A percentile compares a stretch with the other conserved stretches of the same genome.
phyloP scores from a whole-genome alignment of 306 rosid genomes.

The Dryas octopetala region DNA sequence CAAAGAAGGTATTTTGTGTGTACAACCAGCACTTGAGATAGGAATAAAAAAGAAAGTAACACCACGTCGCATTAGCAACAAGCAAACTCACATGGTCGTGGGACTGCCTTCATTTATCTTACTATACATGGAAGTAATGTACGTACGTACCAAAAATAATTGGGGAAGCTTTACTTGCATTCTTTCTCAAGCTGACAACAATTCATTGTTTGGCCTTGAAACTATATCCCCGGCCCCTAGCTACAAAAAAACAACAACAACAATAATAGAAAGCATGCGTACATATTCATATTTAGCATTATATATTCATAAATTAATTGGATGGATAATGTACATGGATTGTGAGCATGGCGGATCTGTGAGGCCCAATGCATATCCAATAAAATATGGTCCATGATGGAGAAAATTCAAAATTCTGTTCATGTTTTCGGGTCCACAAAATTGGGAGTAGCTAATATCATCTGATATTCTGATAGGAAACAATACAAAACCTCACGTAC shows the following conservation, averaged over 20 bases:
- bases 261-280: no score
- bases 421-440: neutral
- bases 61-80: neutral
- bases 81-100: conserved; percentile 4
- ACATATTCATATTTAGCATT: no score
- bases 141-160: no score
- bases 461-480: neutral
- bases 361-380: neutral
- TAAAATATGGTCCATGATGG: neutral
- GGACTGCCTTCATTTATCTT: neutral
- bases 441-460: neutral
- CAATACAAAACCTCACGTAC: neutral
- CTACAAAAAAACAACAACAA: no score
- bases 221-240: no score
- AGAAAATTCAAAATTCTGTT: neutral
- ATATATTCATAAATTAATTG: no score
- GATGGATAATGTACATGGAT: no score
- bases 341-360: neutral
- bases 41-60: neutral
- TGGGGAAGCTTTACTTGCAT: no score
- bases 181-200: no score
- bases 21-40: neutral
- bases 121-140: no score
- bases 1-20: neutral
- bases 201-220: no score